Conservation (phyloP, 2,329 filamentous ascomycete genomes). For the Nigrospora oryzae region DNA sequence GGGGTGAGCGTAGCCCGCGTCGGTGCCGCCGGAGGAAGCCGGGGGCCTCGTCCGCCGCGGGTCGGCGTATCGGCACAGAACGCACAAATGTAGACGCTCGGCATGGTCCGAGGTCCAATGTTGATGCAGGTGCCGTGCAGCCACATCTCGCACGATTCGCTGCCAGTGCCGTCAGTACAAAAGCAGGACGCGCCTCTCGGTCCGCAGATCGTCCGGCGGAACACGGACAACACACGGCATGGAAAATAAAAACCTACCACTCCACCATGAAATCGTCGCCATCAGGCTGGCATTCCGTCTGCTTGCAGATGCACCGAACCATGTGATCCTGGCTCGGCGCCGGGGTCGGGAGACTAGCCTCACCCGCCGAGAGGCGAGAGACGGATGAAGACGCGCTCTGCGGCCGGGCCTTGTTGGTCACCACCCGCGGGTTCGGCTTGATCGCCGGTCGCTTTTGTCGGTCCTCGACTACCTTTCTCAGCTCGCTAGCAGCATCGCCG, state of each 20-base stretch:
- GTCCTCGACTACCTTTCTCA: slow-evolving; percentile 48
- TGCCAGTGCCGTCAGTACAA: slow-evolving; percentile 15
- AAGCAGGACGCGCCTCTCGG: too few species aligned
- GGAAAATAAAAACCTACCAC: slow-evolving; percentile 39
- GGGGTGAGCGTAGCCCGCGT: slow-evolving; percentile 21
- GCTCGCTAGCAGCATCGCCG: slow-evolving; percentile 52
- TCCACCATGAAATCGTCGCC: slow-evolving; percentile 51
- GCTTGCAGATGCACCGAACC: slow-evolving; percentile 50
- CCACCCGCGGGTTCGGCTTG: slow-evolving; percentile 22
- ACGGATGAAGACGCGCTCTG: slow-evolving; percentile 23
- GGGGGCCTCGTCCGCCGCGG: slow-evolving; percentile 27
- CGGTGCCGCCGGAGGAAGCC: slow-evolving; percentile 1
- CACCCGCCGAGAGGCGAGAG: slow-evolving; percentile 44
- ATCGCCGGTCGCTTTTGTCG: slow-evolving; percentile 26
- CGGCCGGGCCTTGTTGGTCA: slow-evolving; percentile 21
- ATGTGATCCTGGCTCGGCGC: slow-evolving; percentile 31
- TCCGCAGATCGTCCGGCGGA: background rate
- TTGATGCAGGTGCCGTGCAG: slow-evolving; percentile 57
- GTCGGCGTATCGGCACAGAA: slow-evolving; percentile 54
- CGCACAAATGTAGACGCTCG: slow-evolving; percentile 54
- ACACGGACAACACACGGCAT: background rate
- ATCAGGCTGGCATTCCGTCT: slow-evolving; percentile 21
- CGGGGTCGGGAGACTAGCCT: slow-evolving; percentile 37
- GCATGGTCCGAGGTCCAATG: slow-evolving; percentile 46
- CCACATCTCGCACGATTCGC: slow-evolving; percentile 58